Evolutionary conservation across 768 basidiomycete species (phyloP).

Genomic region (Glaciozyma martinii): DNA sequence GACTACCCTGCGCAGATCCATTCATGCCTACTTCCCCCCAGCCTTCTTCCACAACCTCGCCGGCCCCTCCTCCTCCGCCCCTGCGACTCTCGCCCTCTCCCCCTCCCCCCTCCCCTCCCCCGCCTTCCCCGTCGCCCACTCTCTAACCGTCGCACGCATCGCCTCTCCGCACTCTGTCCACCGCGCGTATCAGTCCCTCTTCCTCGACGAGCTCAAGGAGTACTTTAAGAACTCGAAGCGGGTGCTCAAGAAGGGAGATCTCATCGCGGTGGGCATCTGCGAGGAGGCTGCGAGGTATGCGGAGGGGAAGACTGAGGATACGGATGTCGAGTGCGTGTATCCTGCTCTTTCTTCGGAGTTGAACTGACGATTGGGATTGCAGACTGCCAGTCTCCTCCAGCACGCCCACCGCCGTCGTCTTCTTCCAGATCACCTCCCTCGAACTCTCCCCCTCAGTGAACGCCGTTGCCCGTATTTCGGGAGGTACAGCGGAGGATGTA

Average conservation of each 20-base stretch:
- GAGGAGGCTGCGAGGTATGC: slow-evolving; percentile 30
- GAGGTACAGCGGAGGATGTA: background rate
- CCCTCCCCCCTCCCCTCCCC: slow-evolving; percentile 7
- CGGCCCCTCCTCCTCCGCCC: background rate
- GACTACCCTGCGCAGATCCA: background rate
- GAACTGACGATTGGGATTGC: background rate
- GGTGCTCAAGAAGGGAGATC: slow-evolving; percentile 63
- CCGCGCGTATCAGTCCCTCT: slow-evolving; percentile 54
- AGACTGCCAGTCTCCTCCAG: slow-evolving; percentile 28
- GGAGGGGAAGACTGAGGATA: slow-evolving; percentile 35
- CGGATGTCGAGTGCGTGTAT: slow-evolving; percentile 31
- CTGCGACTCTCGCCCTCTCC: background rate
- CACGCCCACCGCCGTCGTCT: slow-evolving; percentile 49
- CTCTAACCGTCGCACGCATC: slow-evolving; percentile 68
- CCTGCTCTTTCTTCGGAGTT: background rate
- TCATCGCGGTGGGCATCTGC: slow-evolving; percentile 59
- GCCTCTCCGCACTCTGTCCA: slow-evolving; percentile 63
- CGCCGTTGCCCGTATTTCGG: background rate
- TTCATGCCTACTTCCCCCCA: slow-evolving; percentile 3
- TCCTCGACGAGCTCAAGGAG: slow-evolving; percentile 53
- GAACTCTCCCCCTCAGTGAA: slow-evolving; percentile 38
- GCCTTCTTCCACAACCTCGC: slow-evolving; percentile 18
- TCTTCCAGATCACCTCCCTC: slow-evolving; percentile 69
- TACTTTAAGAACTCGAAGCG: slow-evolving; percentile 52
- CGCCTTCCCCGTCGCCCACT: slow-evolving; percentile 54